Evolutionary conservation across 208 protist species (phyloP), one percentile per base, ranked within the genome.

Genomic region (Phytomonas sp.): DNA sequence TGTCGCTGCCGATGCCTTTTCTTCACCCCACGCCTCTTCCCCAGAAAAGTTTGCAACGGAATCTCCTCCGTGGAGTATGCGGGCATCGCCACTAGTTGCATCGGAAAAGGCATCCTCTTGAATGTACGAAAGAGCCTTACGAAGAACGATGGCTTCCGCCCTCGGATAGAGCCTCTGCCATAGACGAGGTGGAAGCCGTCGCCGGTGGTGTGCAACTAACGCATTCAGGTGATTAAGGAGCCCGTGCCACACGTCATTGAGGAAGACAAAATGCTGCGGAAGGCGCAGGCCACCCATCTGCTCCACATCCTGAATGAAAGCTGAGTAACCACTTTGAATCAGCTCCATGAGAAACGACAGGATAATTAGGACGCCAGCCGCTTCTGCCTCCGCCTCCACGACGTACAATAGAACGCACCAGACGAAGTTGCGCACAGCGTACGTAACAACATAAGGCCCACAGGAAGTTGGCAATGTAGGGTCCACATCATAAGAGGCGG

Each of bases 401-500:
- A 76, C 72, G 60, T 78, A 70, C 37, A 71, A 60, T 63, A 77
- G 72, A 2, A 75, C 59, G 32, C 37, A 51, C 36, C 74, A 63
- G n/a, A 79, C 72, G n/a, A 76, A 79, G 61, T 30, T 62, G 28
- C 74, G 74, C 62, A 74, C 72, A n/a, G 78, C 67, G 40, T 76
- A 63, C 6, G 78, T 79, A 51, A 82, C 71, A 29, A 82, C 66
- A 63, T 79, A 72, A 31, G 75, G 75, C 20, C 69, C 71, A 29
- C 78, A 82, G 56, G 62, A 67, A 29, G 59, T 51, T 15, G 78
- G 75, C 34, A 82, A 34, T 26, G 73, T 13, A 13, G 72, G 51
- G 11, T 36, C 56, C 63, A 37, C 13, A 8, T 67, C 28, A 9
- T 62, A 36, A 7, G 71, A 15, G 40, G 43, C 28, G 4, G 28